A percentile compares a stretch with the other conserved stretches of the same genome.
Conservation (phyloP, 306 rosid genomes). For the Pyrus betulifolia region DNA sequence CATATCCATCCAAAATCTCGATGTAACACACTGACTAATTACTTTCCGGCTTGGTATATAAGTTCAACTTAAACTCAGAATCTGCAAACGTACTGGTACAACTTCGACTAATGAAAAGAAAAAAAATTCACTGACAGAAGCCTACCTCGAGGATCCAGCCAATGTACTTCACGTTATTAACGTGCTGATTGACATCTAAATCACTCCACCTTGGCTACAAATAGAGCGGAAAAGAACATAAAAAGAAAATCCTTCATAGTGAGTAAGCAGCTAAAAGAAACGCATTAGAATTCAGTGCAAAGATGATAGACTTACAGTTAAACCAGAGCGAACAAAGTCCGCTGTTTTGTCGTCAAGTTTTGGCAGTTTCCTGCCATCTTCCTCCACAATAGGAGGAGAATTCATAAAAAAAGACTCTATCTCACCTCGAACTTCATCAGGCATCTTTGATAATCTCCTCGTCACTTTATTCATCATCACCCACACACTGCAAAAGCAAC, state of each 20-base stretch:
- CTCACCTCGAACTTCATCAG: conserved; percentile 85
- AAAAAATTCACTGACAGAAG: neutral
- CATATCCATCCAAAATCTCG: neutral
- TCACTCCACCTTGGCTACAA: conserved; percentile 96
- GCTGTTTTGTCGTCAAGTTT: conserved; percentile 77
- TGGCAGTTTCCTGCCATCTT: conserved; percentile 71
- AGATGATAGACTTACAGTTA: conserved; percentile 48
- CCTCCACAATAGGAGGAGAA: conserved; percentile 76
- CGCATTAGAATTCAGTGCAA: neutral
- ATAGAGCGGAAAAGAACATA: neutral
- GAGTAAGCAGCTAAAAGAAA: conserved; percentile 4
- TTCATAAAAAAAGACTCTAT: conserved; percentile 72
- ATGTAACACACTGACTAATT: neutral
- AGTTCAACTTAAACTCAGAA: neutral
- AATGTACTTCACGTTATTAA: conserved; percentile 97
- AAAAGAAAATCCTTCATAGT: neutral
- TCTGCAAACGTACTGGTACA: neutral
- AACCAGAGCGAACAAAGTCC: conserved; percentile 56
- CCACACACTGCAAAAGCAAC: conserved; percentile 71
- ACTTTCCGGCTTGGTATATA: neutral
- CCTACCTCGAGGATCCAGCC: conserved; percentile 99
- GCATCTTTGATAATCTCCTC: conserved; percentile 85
- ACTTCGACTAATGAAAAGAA: neutral
- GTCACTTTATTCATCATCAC: conserved; percentile 99
- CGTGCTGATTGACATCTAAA: conserved; percentile 93